These are phyloP conservation scores for Helminthosporium solani DNA, from an alignment of 2,329 filamentous ascomycete species.

Conservation along the genomic window DNA sequence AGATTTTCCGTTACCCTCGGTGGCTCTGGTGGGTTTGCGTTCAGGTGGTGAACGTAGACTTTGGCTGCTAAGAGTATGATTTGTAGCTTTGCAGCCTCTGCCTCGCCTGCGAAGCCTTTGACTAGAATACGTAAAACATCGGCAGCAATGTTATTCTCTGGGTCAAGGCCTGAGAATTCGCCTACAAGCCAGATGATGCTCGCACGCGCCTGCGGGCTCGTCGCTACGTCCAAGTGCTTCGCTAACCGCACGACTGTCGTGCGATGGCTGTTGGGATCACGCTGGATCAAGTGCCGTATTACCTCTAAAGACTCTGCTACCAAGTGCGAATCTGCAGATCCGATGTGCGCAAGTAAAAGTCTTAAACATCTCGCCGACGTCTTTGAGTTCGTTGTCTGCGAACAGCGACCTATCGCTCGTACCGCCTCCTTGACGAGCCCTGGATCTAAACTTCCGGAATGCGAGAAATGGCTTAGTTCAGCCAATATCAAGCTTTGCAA, in stretches of 20 bases:
- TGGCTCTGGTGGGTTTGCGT: constrained; percentile 54
- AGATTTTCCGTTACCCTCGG: constrained; percentile 29
- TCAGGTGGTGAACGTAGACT: constrained; percentile 87
- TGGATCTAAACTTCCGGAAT: constrained; percentile 76
- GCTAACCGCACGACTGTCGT: constrained; percentile 86
- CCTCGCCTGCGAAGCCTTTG: constrained; percentile 80
- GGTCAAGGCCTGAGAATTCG: constrained; percentile 79
- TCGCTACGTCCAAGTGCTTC: constrained; percentile 85
- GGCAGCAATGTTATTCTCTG: constrained; percentile 85
- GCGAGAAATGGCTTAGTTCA: constrained; percentile 94
- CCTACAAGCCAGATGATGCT: constrained; percentile 98
- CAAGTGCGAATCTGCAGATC: constrained; percentile 80
- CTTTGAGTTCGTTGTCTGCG: constrained; percentile 58
- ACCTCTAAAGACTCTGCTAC: constrained; percentile 94
- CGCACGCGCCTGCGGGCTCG: constrained; percentile 82
- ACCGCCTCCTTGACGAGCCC: constrained; percentile 85
- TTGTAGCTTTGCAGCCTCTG: constrained; percentile 83
- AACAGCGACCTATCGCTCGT: constrained; percentile 88
- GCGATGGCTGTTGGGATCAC: constrained; percentile 76
- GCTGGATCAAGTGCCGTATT: constrained; percentile 92
- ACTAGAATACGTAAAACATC: constrained; percentile 87
- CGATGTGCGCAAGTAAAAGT: constrained; percentile 82
- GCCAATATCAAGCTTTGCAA: constrained; percentile 84
- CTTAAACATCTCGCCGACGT: constrained; percentile 73
- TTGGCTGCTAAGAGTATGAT: constrained; percentile 94